A percentile compares a stretch with the other conserved stretches of the same genome.
phyloP scores from a whole-genome alignment of 148 eudicot species.

The Vaccinium vitisidaea region DNA sequence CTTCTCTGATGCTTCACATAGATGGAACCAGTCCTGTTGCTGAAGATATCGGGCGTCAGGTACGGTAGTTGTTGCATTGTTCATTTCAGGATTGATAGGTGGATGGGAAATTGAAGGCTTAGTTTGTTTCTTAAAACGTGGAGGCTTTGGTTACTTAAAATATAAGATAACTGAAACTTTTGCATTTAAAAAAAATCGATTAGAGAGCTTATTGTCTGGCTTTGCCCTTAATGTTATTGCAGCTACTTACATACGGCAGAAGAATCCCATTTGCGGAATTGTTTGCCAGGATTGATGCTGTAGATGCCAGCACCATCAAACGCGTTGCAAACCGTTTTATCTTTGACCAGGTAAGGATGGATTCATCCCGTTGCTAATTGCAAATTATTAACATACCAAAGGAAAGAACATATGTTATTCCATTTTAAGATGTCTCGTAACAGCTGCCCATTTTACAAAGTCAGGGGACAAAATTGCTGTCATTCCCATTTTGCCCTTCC shows the following conservation, averaged over 20 bases:
- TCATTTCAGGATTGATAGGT: neutral
- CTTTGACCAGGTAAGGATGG: constrained; percentile 59
- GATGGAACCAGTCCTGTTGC: constrained; percentile 93
- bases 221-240: constrained; percentile 24
- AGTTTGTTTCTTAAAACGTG: neutral
- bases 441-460: neutral
- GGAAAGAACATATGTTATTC: neutral
- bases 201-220: neutral
- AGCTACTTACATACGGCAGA: constrained; percentile 93
- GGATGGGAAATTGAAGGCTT: neutral
- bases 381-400: neutral
- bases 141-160: neutral
- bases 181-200: neutral
- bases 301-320: constrained; percentile 73
- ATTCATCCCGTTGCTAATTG: neutral
- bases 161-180: neutral
- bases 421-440: neutral
- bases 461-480: neutral
- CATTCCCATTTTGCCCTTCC: neutral
- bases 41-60: constrained; percentile 98
- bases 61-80: constrained; percentile 17
- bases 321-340: constrained; percentile 87
- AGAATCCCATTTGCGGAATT: constrained; percentile 76
- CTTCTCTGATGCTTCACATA: constrained; percentile 79
- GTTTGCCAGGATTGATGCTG: constrained; percentile 89